Conservation (phyloP, 352 stramenopile species). For the Pythium utonaiense region DNA sequence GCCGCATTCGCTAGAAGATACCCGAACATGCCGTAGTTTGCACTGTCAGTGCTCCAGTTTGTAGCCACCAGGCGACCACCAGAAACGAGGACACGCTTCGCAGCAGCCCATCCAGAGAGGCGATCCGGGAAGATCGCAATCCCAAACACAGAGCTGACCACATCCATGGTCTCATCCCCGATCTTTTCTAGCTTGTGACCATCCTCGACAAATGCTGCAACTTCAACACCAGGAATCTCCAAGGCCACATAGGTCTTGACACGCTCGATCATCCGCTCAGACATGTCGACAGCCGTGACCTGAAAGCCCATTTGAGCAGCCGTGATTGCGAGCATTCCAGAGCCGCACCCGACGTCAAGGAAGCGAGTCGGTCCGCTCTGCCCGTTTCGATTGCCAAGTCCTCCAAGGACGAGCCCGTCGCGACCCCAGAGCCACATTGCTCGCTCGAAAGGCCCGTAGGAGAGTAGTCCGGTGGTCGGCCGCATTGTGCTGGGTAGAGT, state of each 20-base stretch:
- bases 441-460: conserved; percentile 3
- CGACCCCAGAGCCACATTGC: conserved; percentile 14
- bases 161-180: conserved; percentile 11
- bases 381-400: background rate
- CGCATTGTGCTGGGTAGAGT: background rate
- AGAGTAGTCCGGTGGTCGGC: background rate
- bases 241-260: conserved; percentile 3
- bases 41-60: conserved; percentile 9
- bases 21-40: background rate
- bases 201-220: conserved; percentile 9
- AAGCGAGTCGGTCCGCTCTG: background rate
- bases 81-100: conserved; percentile 15
- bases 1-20: background rate
- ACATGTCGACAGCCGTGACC: conserved; percentile 18
- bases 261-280: conserved; percentile 6
- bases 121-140: conserved; percentile 22
- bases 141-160: conserved; percentile 20
- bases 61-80: conserved; percentile 9
- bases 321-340: conserved; percentile 13
- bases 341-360: conserved; percentile 22
- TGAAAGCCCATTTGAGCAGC: conserved; percentile 14
- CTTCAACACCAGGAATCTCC: background rate
- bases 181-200: conserved; percentile 16
- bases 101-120: conserved; percentile 12
- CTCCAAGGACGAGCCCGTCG: conserved; percentile 10